Base-by-base conservation (phyloP, 2,329 filamentous ascomycete genomes). In the Sarocladium kiliense region DNA sequence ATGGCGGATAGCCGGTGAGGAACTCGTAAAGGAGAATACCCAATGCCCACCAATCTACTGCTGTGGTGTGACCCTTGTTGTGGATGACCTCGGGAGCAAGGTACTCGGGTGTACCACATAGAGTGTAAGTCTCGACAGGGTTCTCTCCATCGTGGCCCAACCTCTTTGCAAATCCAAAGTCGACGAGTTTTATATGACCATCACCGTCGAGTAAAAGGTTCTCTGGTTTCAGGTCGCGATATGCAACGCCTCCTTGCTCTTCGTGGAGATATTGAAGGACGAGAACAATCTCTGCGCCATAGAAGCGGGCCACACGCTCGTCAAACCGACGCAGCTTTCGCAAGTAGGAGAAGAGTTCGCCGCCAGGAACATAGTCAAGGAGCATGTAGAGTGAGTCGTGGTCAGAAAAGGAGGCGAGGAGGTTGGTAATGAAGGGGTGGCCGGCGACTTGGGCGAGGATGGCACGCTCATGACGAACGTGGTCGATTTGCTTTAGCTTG, bases 41-140 rank as follows among this genome's bases (percentile, higher is more conserved):
- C 61, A 94, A 77, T 0, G 89, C 89, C 89, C 89, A 93, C 89
- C 89, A 93, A 74, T 93, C 89, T 34, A 93, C 89, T 14, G 89
- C 88, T 2, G 82, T 85, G 2, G 82, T 86, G 65, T 87, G 84
- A 12, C 87, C 89, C 66, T 89, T 91, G 67, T 90, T 91, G 61
- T 90, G 84, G 62, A 93, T 92, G 41, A 93, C 89, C 72, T 93
- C 89, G 4, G 89, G 89, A 2, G 89, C 89, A 45, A 93, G 82
- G 68, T 93, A 93, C 66, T 93, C 89, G 45, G 89, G 89, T 1
- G 89, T 93, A 53, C 89, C 89, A 70, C 89, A 93, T 26, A 93
- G 78, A 2, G 89, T 93, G 64, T 92, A 93, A 5, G 89, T 92
- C 72, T 92, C 88, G 51, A 77, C 75, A 5, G 77, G 75, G 14